Base-by-base conservation (phyloP, 495 filamentous ascomycete species). In the Penicillium psychrofluorescens region DNA sequence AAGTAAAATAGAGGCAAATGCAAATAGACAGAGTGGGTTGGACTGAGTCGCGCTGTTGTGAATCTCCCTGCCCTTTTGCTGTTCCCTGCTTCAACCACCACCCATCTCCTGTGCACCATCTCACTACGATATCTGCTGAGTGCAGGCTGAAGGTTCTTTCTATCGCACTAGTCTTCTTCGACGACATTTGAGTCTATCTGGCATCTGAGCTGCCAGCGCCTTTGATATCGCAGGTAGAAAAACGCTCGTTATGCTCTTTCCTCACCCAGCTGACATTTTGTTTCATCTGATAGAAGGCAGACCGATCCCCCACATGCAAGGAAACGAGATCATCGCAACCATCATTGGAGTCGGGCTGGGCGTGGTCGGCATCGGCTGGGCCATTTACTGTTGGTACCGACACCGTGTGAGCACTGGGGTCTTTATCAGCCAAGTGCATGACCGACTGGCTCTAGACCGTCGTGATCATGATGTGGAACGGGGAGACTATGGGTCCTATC, bases 271-370 rank as follows among this genome's bases (percentile, higher is more conserved):
- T 22, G 22, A 22, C 4, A 22, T 22, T 22, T 22, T 22, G 6
- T 22, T 22, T 6, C 22, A 22, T 22, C 22, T 6, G 22, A 22
- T 4, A 22, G 22, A 22, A 22, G 4, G 22, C 4, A 22, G 4
- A 22, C 4, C 22, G 6, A 3, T 4, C 22, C 22, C 4, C 22
- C 4, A 16, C 22, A 51, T 55, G 53, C 11, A 43, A 9, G 45
- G 42, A 29, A 55, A 52, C 33, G n/a, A 30, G 14, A 1, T 51
- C 5, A 43, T 52, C 11, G 44, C 38, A 1, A 15, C 52, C 10
- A 14, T 48, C 36, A 28, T 55, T 9, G 11, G 27, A n/a, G 11
- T 51, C 13, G 1, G 45, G 16, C 11, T 39, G 6, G 8, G 27
- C n/a, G 14, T 46, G 28, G 16, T 34, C 2, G 8, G 22, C 2